These are phyloP conservation scores for Aleurites moluccanus DNA, from an alignment of 441 rosid genomes.

Conservation along the genomic window DNA sequence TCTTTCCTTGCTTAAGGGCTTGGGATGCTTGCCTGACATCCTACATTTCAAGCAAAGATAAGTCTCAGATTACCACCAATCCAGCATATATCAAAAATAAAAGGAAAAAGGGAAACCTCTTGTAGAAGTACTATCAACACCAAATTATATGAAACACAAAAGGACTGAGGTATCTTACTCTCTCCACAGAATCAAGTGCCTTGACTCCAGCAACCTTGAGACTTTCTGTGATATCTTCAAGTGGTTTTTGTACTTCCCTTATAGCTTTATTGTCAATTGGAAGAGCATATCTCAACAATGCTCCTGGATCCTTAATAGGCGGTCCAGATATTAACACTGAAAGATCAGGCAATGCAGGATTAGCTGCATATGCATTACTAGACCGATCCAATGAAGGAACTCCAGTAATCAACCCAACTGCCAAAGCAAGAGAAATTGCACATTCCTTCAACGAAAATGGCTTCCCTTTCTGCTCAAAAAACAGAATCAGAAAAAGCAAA, in stretches of 20 bases:
- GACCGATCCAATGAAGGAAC: slow-evolving; percentile 51
- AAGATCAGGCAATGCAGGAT: slow-evolving; percentile 64
- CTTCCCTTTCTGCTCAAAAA: slow-evolving; percentile 44
- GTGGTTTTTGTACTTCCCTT: slow-evolving; percentile 94
- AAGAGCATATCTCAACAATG: slow-evolving; percentile 79
- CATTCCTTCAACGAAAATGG: slow-evolving; percentile 66
- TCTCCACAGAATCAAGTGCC: slow-evolving; percentile 94
- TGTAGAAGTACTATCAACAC: neutral
- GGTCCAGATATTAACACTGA: slow-evolving; percentile 96
- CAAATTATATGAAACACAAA: neutral
- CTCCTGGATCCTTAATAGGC: slow-evolving; percentile 90
- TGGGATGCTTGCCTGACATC: slow-evolving; percentile 90
- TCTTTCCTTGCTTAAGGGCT: slow-evolving; percentile 72
- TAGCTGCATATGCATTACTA: slow-evolving; percentile 53
- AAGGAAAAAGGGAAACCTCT: neutral
- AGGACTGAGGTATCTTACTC: slow-evolving; percentile 47
- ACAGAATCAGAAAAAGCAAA: too few relatives aligned
- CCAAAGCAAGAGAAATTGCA: slow-evolving; percentile 74
- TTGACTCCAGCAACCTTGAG: slow-evolving; percentile 86
- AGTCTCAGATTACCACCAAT: slow-evolving; percentile 11
- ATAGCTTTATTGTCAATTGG: slow-evolving; percentile 87
- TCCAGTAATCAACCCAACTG: slow-evolving; percentile 59
- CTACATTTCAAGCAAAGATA: slow-evolving; percentile 42
- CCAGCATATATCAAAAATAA: slow-evolving; percentile 4
- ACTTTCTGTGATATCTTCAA: slow-evolving; percentile 95